Evolutionary conservation across 768 basidiomycete species (phyloP).

Genomic region (Lactarius sp.): DNA sequence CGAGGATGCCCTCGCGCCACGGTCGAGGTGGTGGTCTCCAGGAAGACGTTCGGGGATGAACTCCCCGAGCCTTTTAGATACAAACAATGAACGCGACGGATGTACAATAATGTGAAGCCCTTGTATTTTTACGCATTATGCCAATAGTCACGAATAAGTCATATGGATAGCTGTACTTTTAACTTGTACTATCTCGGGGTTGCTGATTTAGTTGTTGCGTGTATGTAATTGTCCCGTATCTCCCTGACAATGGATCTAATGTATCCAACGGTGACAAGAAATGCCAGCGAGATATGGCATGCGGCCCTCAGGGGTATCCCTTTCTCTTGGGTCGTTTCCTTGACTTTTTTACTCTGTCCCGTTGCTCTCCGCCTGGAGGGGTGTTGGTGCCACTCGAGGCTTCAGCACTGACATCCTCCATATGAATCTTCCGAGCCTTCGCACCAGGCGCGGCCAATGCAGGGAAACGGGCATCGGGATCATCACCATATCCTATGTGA

Average conservation of each 20-base stretch:
- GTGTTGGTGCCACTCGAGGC: slow-evolving; percentile 8
- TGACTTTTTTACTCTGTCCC: neutral
- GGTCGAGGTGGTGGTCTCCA: slow-evolving; percentile 50
- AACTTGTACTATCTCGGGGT: slow-evolving; percentile 25
- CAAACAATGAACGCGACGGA: slow-evolving; percentile 45
- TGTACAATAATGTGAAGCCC: slow-evolving; percentile 61
- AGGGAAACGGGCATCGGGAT: slow-evolving; percentile 11
- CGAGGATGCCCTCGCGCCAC: slow-evolving; percentile 27
- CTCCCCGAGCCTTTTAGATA: slow-evolving; percentile 44
- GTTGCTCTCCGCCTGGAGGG: slow-evolving; percentile 4
- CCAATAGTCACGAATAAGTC: neutral
- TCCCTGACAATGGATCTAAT: neutral
- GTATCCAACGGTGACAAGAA: neutral
- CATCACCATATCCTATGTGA: slow-evolving; percentile 33
- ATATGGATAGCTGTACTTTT: neutral
- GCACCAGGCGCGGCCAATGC: neutral
- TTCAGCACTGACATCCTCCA: neutral
- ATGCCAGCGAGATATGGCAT: neutral
- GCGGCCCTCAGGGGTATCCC: slow-evolving; percentile 12
- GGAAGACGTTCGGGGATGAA: slow-evolving; percentile 46
- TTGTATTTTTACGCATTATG: slow-evolving; percentile 17
- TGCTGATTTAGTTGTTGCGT: slow-evolving; percentile 31
- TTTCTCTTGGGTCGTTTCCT: slow-evolving; percentile 20
- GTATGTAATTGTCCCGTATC: slow-evolving; percentile 4
- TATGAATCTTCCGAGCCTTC: neutral